Percentiles rank a stretch among this genome's conserved stretches.
Conservation (phyloP, 768 basidiomycete species). For the Lepiota venenata region DNA sequence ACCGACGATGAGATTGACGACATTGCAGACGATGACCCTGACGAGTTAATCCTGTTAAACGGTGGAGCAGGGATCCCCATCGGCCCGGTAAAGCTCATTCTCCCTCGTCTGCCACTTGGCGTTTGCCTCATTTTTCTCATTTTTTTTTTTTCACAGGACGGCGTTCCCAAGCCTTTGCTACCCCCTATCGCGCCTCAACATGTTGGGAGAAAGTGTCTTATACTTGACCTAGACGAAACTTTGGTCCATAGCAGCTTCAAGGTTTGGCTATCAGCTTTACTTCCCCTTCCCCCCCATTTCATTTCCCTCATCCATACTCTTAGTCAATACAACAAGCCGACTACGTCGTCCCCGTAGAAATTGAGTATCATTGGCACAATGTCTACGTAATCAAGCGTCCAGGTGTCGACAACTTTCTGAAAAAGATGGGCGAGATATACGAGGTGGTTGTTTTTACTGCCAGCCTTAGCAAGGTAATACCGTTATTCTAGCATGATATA, state of each 20-base stretch:
- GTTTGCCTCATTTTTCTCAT: constrained; percentile 7
- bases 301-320: constrained; percentile 12
- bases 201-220: constrained; percentile 89
- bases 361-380: constrained; percentile 97
- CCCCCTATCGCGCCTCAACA: constrained; percentile 81
- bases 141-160: constrained; percentile 58
- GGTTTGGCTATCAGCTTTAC: constrained; percentile 43
- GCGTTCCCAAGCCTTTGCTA: constrained; percentile 80
- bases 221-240: constrained; percentile 96
- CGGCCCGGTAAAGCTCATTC: constrained; percentile 67
- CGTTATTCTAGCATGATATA: constrained; percentile 18
- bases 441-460: constrained; percentile 99
- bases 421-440: constrained; percentile 98
- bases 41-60: constrained; percentile 72
- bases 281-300: neutral
- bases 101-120: neutral
- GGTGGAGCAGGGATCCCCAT: constrained; percentile 96
- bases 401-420: constrained; percentile 95
- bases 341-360: constrained; percentile 98
- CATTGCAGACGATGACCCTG: constrained; percentile 78
- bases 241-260: constrained; percentile 98
- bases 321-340: constrained; percentile 94
- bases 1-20: constrained; percentile 68
- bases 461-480: constrained; percentile 85
- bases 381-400: constrained; percentile 99